These are phyloP conservation scores for Physcomitrellopsis africana DNA, from an alignment of 225 moss, liverwort and hornwort genomes.

Conservation along the genomic window DNA sequence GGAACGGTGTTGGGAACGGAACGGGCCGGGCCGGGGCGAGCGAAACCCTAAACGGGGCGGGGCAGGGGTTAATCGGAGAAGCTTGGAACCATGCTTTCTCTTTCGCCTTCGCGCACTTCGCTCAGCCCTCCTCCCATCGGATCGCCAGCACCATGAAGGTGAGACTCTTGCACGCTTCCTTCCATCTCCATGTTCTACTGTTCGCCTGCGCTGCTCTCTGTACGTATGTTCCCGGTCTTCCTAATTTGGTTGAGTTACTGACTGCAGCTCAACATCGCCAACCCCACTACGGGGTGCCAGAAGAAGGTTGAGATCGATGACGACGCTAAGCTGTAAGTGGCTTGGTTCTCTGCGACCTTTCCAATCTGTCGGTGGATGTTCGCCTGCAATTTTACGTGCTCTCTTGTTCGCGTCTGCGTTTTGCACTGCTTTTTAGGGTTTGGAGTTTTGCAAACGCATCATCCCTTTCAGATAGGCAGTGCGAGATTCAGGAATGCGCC, in stretches of 20 bases:
- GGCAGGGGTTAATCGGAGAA: neutral
- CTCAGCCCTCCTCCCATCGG: neutral
- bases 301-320: conserved; percentile 97
- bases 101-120: neutral
- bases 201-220: too few species aligned
- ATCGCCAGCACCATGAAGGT: conserved; percentile 39
- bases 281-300: conserved; percentile 95
- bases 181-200: neutral
- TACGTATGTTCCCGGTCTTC: neutral
- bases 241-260: neutral
- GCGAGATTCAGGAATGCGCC: neutral
- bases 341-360: neutral
- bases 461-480: too few species aligned
- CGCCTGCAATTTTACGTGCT: too few species aligned
- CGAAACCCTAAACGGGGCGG: conserved; percentile 27
- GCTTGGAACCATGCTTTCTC: rapidly evolving
- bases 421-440: neutral
- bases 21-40: neutral
- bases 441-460: neutral
- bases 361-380: too few species aligned
- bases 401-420: neutral
- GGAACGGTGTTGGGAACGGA: too few species aligned
- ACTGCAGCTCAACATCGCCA: conserved; percentile 81
- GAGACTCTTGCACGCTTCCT: neutral
- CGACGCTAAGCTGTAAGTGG: conserved; percentile 78